Base-by-base conservation (phyloP, 2,329 filamentous ascomycete species). In the Stromatinia cepivora region DNA sequence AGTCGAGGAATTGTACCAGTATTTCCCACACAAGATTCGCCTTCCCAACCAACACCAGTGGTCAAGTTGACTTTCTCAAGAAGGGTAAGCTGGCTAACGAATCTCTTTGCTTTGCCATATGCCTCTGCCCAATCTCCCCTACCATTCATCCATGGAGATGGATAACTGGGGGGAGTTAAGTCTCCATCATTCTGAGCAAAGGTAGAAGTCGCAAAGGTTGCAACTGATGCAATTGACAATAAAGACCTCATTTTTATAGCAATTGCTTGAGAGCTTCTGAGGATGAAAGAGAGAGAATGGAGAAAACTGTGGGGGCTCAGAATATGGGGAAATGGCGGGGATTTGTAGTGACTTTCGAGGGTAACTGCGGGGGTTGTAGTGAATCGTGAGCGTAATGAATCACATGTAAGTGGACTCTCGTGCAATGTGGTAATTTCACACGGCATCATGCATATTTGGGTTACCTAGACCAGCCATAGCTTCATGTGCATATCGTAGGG, bases 11-110 rank as follows among this genome's bases (percentile, higher is more conserved):
- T 76, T 15, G 73, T 70, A 11, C 77, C 77, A 34, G 76, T 78
- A 59, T 78, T 78, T 36, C 77, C 77, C 34, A 79, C 76, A 69
- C 77, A 79, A 46, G 71, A 52, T 54, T 77, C 75, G 1, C 73
- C 76, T 52, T 76, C 71, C 76, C 77, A 79, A 34, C 77, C 77
- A 28, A 90, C 89, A 79, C 94, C 94, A 0, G 94, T 97, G 3
- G 95, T 98, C 72, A 99, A 80, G 79, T 98, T 98, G 81, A 98
- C 92, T 81, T 94, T 94, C 78, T 94, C 92, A 1, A 91, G 90
- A 68, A 94, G 79, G 0, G 91, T 94, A 87, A 94, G 92, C 61
- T 87, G 85, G 70, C 87, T 86, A 22, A 94, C 91, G 34, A 94
- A 80, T 4, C 82, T 79, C 70, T 88, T 84, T 0, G 92, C 92